Percentiles rank a stretch among this genome's conserved stretches.
These are phyloP conservation scores for Aspergillus arachidicola DNA, from an alignment of 2,329 filamentous ascomycete genomes.

Conservation along the genomic window DNA sequence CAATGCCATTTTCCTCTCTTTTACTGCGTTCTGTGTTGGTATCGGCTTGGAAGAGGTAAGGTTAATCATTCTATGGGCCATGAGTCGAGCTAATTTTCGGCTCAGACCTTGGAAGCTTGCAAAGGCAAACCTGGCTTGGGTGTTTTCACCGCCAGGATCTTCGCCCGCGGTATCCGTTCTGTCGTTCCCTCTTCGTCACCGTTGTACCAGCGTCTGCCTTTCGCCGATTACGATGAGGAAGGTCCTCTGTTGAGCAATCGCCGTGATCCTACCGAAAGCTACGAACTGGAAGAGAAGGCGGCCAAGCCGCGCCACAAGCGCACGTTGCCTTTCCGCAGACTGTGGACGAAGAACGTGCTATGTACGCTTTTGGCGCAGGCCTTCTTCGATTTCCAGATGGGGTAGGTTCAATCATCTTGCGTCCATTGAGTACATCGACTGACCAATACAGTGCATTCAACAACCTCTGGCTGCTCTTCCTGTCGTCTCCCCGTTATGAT, in stretches of 20 bases:
- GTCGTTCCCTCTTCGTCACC: conserved; percentile 34
- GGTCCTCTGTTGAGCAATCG: conserved; percentile 37
- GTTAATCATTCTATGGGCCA: not conserved
- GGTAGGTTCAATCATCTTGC: conserved; percentile 24
- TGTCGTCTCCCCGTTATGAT: conserved; percentile 68
- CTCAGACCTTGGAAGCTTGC: conserved; percentile 52
- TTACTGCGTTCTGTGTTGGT: conserved; percentile 59
- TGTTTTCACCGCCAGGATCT: conserved; percentile 30
- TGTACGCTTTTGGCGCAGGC: conserved; percentile 64
- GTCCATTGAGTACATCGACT: not conserved
- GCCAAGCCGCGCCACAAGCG: conserved; percentile 41
- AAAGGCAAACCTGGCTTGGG: conserved; percentile 52
- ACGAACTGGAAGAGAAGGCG: conserved; percentile 43
- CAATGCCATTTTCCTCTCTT: conserved; percentile 61
- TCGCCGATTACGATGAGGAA: conserved; percentile 40
- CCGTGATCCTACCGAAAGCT: conserved; percentile 33
- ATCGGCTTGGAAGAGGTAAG: conserved; percentile 65
- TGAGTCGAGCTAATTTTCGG: conserved; percentile 10
- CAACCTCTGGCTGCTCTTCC: conserved; percentile 75
- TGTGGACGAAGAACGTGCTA: conserved; percentile 59
- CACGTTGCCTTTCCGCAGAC: conserved; percentile 51
- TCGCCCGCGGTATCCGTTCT: conserved; percentile 28
- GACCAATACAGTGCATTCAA: conserved; percentile 65
- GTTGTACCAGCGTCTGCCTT: conserved; percentile 36
- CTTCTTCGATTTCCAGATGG: conserved; percentile 73